A percentile compares a stretch with the other conserved stretches of the same genome.
Conservation (phyloP, 345 rosid species). For the Gossypium herbaceum region DNA sequence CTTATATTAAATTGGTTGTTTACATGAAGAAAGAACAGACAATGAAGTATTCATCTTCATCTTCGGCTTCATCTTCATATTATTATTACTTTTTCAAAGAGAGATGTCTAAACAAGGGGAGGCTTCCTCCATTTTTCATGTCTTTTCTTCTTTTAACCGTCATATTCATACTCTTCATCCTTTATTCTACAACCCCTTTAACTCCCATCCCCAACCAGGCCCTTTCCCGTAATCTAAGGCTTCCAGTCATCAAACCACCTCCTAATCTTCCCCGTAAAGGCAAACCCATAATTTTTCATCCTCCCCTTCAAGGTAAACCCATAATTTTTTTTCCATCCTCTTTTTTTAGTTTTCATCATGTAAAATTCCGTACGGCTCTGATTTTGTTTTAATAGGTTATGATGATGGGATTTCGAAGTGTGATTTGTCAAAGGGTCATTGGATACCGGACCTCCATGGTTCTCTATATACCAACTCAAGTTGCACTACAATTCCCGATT, state of each 20-base stretch:
- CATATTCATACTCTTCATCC: conserved; percentile 46
- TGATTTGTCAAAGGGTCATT: conserved; percentile 58
- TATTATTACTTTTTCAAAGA: conserved; percentile 12
- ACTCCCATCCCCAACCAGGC: conserved; percentile 15
- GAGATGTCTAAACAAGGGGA: conserved; percentile 32
- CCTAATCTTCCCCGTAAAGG: background rate
- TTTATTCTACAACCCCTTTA: conserved; percentile 53
- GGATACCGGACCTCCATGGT: conserved; percentile 56
- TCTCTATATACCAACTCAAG: conserved; percentile 57
- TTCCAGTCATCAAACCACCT: conserved; percentile 22
- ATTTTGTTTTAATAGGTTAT: background rate
- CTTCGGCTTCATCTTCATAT: background rate
- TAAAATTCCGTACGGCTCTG: background rate
- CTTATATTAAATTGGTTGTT: background rate
- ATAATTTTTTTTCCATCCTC: background rate
- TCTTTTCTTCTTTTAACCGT: conserved; percentile 42
- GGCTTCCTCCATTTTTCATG: conserved; percentile 40
- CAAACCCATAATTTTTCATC: background rate
- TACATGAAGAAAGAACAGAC: conserved; percentile 10
- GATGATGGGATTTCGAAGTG: conserved; percentile 33
- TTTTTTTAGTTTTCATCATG: background rate
- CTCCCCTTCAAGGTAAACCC: conserved; percentile 5
- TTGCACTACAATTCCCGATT: conserved; percentile 64
- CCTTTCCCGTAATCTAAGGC: conserved; percentile 22
- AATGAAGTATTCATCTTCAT: conserved; percentile 28